Percentiles rank a stretch among this genome's conserved stretches.
Evolutionary conservation across 345 rosid species (phyloP).

Genomic region (Limnanthes douglasii): DNA sequence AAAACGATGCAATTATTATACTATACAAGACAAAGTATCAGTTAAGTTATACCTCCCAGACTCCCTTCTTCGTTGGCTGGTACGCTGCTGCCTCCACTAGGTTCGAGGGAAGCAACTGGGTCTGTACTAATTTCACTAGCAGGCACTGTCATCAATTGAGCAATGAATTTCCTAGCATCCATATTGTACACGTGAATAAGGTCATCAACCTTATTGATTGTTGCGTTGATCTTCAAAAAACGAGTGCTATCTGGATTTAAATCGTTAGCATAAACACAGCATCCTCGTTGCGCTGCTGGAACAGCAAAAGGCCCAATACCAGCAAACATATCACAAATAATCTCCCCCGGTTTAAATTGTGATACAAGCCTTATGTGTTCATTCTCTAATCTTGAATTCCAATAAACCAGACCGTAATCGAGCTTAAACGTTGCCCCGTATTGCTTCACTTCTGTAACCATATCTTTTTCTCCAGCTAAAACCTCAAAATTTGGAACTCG

Average conservation of each 20-base stretch:
- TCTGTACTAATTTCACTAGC: constrained; percentile 15
- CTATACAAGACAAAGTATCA: background rate
- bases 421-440: constrained; percentile 88
- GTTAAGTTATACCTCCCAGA: constrained; percentile 31
- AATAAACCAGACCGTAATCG: constrained; percentile 73
- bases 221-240: constrained; percentile 74
- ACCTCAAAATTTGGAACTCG: constrained; percentile 92
- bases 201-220: constrained; percentile 69
- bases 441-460: constrained; percentile 90
- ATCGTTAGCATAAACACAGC: constrained; percentile 84
- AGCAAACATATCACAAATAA: constrained; percentile 90
- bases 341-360: constrained; percentile 62
- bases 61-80: constrained; percentile 7
- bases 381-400: constrained; percentile 95
- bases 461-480: constrained; percentile 64
- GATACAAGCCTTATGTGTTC: constrained; percentile 79
- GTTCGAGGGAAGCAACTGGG: constrained; percentile 18
- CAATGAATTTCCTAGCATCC: constrained; percentile 80
- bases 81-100: constrained; percentile 10
- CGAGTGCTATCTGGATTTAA: constrained; percentile 66
- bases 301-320: constrained; percentile 96
- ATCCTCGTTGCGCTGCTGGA: constrained; percentile 90
- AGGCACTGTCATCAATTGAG: constrained; percentile 44
- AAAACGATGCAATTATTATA: no score
- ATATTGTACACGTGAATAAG: constrained; percentile 42